Percentiles rank a stretch among this genome's conserved stretches.
These are phyloP conservation scores for Melampsora allii-populina DNA, from an alignment of 1,284 basidiomycete species.

Conservation along the genomic window DNA sequence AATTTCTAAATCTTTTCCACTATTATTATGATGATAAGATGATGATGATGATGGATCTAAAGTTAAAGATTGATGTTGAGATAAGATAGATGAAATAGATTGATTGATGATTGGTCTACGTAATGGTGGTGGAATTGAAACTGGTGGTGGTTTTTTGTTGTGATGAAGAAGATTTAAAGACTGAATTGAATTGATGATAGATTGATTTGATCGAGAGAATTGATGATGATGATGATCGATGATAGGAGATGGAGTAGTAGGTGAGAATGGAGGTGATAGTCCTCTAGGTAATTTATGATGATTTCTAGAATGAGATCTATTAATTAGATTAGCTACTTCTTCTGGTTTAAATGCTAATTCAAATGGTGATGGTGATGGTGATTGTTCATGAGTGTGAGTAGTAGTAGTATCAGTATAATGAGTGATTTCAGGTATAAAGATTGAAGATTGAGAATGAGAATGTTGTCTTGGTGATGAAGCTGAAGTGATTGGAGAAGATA, in stretches of 20 bases:
- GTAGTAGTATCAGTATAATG: too few relatives aligned
- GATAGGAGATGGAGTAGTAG: slow-evolving; percentile 18
- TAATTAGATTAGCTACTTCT: too few relatives aligned
- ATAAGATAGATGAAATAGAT: not conserved
- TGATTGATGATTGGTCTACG: slow-evolving; percentile 2
- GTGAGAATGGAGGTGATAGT: slow-evolving; percentile 14
- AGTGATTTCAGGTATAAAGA: too few relatives aligned
- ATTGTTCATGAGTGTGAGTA: too few relatives aligned
- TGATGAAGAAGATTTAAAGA: not conserved
- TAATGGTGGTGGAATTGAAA: slow-evolving; percentile 17
- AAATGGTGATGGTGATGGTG: too few relatives aligned
- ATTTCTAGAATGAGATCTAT: too few relatives aligned
- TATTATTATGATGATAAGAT: not conserved
- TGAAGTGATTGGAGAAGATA: too few relatives aligned
- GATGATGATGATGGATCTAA: not conserved
- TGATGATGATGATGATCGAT: not conserved
- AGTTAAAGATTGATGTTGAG: not conserved
- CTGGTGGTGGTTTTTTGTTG: slow-evolving; percentile 14
- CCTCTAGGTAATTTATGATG: not conserved
- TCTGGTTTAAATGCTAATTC: too few relatives aligned
- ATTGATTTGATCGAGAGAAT: slow-evolving; percentile 1
- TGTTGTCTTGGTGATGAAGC: too few relatives aligned
- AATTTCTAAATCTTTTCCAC: slow-evolving; percentile 18
- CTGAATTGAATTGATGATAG: not conserved
- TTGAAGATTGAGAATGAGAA: too few relatives aligned